Conservation (phyloP, 2,329 filamentous ascomycete species). For the Fusarium papillatum region DNA sequence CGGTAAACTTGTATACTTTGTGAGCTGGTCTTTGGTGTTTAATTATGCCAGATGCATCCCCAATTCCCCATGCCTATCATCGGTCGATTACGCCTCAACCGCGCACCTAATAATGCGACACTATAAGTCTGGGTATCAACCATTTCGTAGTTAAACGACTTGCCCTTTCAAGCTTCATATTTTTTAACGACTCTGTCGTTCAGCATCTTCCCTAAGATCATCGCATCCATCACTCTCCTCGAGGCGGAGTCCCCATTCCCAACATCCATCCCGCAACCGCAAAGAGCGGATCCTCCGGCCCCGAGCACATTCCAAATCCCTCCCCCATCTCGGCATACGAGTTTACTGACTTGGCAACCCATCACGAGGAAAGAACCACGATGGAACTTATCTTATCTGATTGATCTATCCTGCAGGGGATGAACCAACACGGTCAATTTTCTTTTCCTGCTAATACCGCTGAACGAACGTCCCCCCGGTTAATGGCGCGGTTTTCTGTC, state of each 20-base stretch:
- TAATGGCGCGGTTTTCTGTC: constrained; percentile 9
- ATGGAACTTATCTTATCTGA: constrained; percentile 9
- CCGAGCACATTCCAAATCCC: not conserved
- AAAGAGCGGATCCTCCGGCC: not conserved
- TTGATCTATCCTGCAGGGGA: constrained; percentile 4
- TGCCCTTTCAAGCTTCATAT: not conserved
- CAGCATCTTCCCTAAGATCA: not conserved
- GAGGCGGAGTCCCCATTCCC: not conserved
- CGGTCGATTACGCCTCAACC: not conserved
- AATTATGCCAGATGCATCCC: not conserved
- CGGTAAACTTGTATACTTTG: not conserved
- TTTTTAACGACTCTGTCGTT: not conserved
- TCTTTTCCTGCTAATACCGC: not conserved
- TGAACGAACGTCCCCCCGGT: not conserved
- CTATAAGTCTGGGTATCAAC: not conserved
- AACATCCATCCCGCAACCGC: not conserved
- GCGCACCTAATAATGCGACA: not conserved
- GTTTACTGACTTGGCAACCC: not conserved
- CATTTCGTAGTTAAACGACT: not conserved
- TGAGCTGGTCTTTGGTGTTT: not conserved
- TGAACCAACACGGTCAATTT: not conserved
- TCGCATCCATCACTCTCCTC: not conserved
- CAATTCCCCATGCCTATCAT: not conserved
- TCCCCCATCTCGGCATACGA: not conserved
- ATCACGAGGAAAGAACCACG: not conserved